Conservation (phyloP, 2,329 filamentous ascomycete genomes). For the Drechslerella coelobrocha region DNA sequence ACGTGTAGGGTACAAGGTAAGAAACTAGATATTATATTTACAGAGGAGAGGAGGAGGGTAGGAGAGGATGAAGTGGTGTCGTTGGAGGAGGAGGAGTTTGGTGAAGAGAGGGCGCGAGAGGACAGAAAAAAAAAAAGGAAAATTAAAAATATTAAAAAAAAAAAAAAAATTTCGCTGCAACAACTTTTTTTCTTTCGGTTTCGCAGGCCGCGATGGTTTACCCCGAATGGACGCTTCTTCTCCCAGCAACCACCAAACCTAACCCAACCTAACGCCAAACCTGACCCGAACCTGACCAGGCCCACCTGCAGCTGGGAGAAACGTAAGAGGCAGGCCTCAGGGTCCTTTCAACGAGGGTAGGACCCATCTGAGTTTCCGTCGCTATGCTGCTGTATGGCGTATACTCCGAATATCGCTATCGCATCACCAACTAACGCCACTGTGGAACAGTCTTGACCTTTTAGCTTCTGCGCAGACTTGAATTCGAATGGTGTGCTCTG, state of each 20-base stretch:
- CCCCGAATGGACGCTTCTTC: constrained; percentile 26
- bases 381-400: too few relatives aligned
- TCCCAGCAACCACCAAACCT: constrained; percentile 1
- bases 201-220: constrained; percentile 37
- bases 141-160: constrained; percentile 54
- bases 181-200: constrained; percentile 49
- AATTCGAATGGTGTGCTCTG: too few relatives aligned
- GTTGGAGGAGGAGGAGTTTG: neutral
- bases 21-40: constrained; percentile 28
- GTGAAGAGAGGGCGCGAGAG: constrained; percentile 49
- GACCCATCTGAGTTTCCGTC: too few relatives aligned
- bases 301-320: constrained; percentile 5
- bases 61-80: constrained; percentile 21
- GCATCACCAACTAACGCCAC: too few relatives aligned
- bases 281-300: constrained; percentile 15
- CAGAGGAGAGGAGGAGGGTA: constrained; percentile 25
- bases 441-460: too few relatives aligned
- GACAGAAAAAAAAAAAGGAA: constrained; percentile 29
- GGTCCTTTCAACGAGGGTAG: too few relatives aligned
- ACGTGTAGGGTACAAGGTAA: constrained; percentile 52
- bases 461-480: too few relatives aligned
- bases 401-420: too few relatives aligned
- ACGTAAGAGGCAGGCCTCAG: too few relatives aligned
- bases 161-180: constrained; percentile 52
- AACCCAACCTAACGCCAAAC: constrained; percentile 14